These are phyloP conservation scores for Sporothrix humicola DNA, from an alignment of 2,329 filamentous ascomycete species.

Conservation along the genomic window DNA sequence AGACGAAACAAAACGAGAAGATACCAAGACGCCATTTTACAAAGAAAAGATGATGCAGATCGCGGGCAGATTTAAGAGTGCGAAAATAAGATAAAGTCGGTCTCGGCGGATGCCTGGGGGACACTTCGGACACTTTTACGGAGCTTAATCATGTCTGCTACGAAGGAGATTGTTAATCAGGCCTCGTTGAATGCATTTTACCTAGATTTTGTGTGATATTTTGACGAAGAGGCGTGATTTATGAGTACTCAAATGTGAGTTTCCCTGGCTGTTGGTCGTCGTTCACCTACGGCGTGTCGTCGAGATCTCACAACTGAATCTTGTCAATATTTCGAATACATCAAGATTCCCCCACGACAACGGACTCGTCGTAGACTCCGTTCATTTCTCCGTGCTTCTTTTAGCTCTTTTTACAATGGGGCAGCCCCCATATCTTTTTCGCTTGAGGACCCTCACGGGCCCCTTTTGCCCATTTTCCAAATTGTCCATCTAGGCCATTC, in stretches of 20 bases:
- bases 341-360: not conserved
- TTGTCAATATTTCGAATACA: not conserved
- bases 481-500: not conserved
- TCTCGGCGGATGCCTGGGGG: not conserved
- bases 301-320: too few relatives aligned
- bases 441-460: not conserved
- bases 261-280: not conserved
- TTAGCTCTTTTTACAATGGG: not conserved
- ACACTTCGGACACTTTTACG: conserved; percentile 2
- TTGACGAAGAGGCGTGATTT: not conserved
- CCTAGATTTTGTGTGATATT: not conserved
- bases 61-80: not conserved
- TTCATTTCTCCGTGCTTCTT: conserved; percentile 5
- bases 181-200: not conserved
- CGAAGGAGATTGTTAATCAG: too few relatives aligned
- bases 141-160: not conserved
- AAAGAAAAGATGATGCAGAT: not conserved
- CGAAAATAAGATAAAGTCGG: too few relatives aligned
- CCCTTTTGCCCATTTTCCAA: conserved; percentile 5
- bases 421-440: not conserved
- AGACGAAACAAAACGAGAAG: not conserved
- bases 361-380: conserved; percentile 7
- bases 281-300: too few relatives aligned
- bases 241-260: not conserved
- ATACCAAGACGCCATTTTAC: conserved; percentile 1